phyloP scores from a whole-genome alignment of 805 yeast genomes.

The Candida caryicola region DNA sequence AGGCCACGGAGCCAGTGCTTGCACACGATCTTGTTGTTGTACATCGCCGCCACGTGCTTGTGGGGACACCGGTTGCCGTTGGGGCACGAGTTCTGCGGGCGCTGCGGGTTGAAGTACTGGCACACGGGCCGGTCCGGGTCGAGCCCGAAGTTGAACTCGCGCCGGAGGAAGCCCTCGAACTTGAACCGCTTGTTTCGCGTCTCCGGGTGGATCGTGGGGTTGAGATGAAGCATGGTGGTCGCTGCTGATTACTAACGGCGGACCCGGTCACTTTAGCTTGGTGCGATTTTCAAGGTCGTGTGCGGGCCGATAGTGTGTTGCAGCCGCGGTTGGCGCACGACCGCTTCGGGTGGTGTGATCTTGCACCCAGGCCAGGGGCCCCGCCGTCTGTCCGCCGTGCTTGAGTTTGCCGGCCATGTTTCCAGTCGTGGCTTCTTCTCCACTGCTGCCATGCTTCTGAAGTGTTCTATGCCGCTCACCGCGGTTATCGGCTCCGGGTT shows the following conservation, averaged over 20 bases:
- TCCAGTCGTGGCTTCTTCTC: too few relatives aligned
- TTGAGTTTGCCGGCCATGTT: too few relatives aligned
- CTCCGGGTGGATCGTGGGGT: constrained; percentile 41
- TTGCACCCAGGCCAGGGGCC: too few relatives aligned
- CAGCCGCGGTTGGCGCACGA: too few relatives aligned
- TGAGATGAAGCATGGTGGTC: constrained; percentile 32
- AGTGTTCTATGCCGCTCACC: constrained; percentile 5
- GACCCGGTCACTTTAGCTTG: too few relatives aligned
- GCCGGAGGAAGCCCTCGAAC: constrained; percentile 79
- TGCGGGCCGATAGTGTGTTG: too few relatives aligned
- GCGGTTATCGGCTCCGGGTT: constrained; percentile 55
- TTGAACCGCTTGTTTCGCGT: constrained; percentile 43
- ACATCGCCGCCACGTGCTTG: constrained; percentile 67
- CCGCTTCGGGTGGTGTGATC: too few relatives aligned
- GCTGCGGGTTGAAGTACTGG: constrained; percentile 54
- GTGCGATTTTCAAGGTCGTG: too few relatives aligned
- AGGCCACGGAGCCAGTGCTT: constrained; percentile 98
- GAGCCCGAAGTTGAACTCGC: constrained; percentile 76
- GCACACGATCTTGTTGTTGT: constrained; percentile 70
- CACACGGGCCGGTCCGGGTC: constrained; percentile 91
- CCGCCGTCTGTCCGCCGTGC: too few relatives aligned
- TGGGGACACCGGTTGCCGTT: constrained; percentile 81
- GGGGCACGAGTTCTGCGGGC: constrained; percentile 71
- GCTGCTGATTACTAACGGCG: neutral
- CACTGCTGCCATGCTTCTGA: too few relatives aligned